Evolutionary conservation across 768 basidiomycete genomes (phyloP), one percentile per base, ranked within the genome.

Genomic region (Pulveroboletus sp.): DNA sequence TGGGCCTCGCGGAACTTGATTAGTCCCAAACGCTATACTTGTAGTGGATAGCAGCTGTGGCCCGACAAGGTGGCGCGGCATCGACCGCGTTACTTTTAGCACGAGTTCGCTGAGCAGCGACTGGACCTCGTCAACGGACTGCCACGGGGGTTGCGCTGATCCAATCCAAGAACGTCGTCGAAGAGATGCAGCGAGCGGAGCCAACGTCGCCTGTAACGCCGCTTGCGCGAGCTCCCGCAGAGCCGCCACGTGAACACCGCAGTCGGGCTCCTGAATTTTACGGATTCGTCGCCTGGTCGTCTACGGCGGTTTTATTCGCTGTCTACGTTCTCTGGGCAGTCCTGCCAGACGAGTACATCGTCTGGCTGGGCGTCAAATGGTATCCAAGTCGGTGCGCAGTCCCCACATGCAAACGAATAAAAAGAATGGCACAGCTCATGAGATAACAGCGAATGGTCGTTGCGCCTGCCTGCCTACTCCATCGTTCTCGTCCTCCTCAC

Each of bases 211-310:
- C 79, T 10, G 57, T 67, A 5, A 66, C 72, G 14, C 80, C 73
- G 1, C 60, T 78, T 26, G 76, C 77, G 31, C 66, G 72, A 8
- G 74, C 65, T 41, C 72, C 76, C 42, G 64, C 67, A 15, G 56
- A 68, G 39, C 69, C 68, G 2, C 70, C 73, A 6, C 67, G 62
- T 36, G 78, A 76, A 46, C 64, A 70, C 52, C 79, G 79, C 53
- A 85, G 82, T 64, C 81, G 86, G 8, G 86, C 87, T 11, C 78
- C 86, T 38, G 91, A 93, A 69, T 86, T 92, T 60, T 91, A 92
- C 57, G 91, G 92, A n/a, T 93, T 93, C 63, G 88, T 87, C 5
- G 88, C 87, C 14, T 89, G 83, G 84, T 82, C 83, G 8, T 82
- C 82, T 0, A 92, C 92, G 0, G 82, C 79, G 45, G 68, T 91